phyloP scores from a whole-genome alignment of 1,284 basidiomycete species.

The Boletus albobrunnescens region DNA sequence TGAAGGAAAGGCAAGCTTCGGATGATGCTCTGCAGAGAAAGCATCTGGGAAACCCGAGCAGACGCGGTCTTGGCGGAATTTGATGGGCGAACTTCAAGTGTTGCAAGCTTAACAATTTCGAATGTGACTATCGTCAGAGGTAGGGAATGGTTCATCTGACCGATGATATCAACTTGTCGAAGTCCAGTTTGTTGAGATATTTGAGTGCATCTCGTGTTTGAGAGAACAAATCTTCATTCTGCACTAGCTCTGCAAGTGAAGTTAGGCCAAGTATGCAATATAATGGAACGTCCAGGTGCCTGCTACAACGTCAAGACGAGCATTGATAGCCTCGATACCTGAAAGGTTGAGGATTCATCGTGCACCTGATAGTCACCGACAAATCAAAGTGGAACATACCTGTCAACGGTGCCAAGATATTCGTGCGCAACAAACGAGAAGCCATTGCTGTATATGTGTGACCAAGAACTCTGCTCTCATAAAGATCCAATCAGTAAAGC shows the following conservation, averaged over 20 bases:
- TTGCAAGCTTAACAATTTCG: slow-evolving; percentile 48
- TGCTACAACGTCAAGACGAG: slow-evolving; percentile 80
- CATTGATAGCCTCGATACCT: slow-evolving; percentile 57
- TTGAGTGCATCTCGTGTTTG: slow-evolving; percentile 68
- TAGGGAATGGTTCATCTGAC: slow-evolving; percentile 37
- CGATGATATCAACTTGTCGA: slow-evolving; percentile 81
- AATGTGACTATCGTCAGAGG: not conserved
- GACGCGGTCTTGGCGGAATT: slow-evolving; percentile 61
- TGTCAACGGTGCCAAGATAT: slow-evolving; percentile 80
- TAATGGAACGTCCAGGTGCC: slow-evolving; percentile 40
- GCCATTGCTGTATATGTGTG: slow-evolving; percentile 89
- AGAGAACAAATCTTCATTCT: slow-evolving; percentile 70
- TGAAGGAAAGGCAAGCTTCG: slow-evolving; percentile 59
- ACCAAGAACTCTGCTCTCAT: slow-evolving; percentile 55
- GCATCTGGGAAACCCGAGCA: slow-evolving; percentile 69
- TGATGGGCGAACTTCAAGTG: slow-evolving; percentile 53
- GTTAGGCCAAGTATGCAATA: slow-evolving; percentile 3
- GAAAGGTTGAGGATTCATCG: not conserved
- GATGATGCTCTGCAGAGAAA: slow-evolving; percentile 69
- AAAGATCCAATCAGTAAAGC: not conserved
- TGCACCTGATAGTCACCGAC: not conserved
- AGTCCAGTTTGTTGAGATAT: slow-evolving; percentile 72
- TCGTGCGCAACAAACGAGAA: slow-evolving; percentile 70
- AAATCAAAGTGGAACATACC: slow-evolving; percentile 37
- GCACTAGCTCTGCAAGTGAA: slow-evolving; percentile 60